A percentile compares a stretch with the other conserved stretches of the same genome.
Conservation (phyloP, 257 asterid genomes). For the Solanum virginianum region DNA sequence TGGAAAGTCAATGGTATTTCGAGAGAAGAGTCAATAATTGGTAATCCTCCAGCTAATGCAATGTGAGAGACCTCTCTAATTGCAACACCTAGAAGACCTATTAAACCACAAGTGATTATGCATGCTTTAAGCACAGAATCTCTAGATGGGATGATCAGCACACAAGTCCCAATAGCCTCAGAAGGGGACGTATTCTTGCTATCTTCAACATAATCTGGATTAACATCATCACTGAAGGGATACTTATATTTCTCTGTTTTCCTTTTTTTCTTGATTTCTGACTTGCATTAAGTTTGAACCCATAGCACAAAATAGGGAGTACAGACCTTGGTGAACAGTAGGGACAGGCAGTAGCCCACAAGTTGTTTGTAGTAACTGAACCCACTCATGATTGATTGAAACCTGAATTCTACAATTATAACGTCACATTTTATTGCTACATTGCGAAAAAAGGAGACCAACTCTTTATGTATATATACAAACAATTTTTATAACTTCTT, state of each 20-base stretch:
- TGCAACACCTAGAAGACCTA: constrained; percentile 48
- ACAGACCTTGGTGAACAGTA: constrained; percentile 3
- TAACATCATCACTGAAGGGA: constrained; percentile 17
- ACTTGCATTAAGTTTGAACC: constrained; percentile 19
- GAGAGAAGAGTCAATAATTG: constrained; percentile 47
- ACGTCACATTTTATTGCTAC: not conserved
- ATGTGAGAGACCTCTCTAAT: constrained; percentile 73
- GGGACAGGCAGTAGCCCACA: not conserved
- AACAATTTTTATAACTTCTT: too few species aligned
- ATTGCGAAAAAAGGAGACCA: not conserved
- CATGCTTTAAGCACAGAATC: constrained; percentile 79
- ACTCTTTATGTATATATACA: too few species aligned
- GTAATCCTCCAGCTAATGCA: constrained; percentile 57
- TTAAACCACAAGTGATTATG: constrained; percentile 47
- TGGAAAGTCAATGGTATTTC: constrained; percentile 47
- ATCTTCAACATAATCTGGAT: constrained; percentile 10
- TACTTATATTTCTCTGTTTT: constrained; percentile 15
- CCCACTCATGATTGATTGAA: not conserved
- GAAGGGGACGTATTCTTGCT: constrained; percentile 2
- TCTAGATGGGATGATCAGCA: constrained; percentile 33
- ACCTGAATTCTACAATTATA: not conserved
- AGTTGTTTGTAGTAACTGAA: not conserved
- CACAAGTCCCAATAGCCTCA: constrained; percentile 18
- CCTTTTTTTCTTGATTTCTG: constrained; percentile 29
- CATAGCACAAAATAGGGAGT: constrained; percentile 14